Percentiles rank a stretch among this genome's conserved stretches.
Evolutionary conservation across 257 asterid genomes (phyloP).

Genomic region (Knoxia roxburghii): DNA sequence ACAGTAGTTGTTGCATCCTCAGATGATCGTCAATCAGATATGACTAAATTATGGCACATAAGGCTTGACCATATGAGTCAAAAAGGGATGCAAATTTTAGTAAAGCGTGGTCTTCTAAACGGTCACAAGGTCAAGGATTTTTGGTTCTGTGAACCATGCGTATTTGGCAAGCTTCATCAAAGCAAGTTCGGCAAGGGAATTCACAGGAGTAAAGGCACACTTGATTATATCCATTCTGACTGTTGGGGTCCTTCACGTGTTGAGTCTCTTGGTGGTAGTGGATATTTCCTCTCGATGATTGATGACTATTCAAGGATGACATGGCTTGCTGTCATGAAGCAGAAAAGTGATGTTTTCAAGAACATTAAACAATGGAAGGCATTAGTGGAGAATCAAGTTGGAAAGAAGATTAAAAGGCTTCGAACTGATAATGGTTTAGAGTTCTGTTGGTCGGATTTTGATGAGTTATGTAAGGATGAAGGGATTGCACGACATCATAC

Average conservation of each 20-base stretch:
- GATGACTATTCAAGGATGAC: slow-evolving; percentile 1
- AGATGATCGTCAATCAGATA: not conserved
- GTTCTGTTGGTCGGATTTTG: not conserved
- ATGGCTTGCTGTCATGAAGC: not conserved
- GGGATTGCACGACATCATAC: too few species aligned
- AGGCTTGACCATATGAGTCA: not conserved
- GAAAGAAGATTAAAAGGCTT: slow-evolving; percentile 1
- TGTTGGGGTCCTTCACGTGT: not conserved
- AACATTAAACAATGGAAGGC: not conserved
- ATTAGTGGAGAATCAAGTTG: not conserved
- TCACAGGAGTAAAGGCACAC: too few species aligned
- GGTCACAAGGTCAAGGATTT: not conserved
- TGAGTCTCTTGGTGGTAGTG: not conserved
- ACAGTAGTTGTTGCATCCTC: not conserved
- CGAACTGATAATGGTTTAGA: not conserved
- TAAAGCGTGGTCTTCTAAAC: not conserved
- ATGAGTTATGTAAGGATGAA: not conserved
- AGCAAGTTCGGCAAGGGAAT: too few species aligned
- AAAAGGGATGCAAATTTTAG: not conserved
- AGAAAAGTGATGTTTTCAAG: not conserved
- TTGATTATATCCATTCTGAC: too few species aligned
- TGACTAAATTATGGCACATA: too few species aligned
- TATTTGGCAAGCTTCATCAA: too few species aligned
- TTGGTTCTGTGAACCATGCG: too few species aligned
- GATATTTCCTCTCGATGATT: not conserved